These are phyloP conservation scores for Nannochloropsis salina DNA, from an alignment of 108 stramenopile genomes.

Conservation along the genomic window DNA sequence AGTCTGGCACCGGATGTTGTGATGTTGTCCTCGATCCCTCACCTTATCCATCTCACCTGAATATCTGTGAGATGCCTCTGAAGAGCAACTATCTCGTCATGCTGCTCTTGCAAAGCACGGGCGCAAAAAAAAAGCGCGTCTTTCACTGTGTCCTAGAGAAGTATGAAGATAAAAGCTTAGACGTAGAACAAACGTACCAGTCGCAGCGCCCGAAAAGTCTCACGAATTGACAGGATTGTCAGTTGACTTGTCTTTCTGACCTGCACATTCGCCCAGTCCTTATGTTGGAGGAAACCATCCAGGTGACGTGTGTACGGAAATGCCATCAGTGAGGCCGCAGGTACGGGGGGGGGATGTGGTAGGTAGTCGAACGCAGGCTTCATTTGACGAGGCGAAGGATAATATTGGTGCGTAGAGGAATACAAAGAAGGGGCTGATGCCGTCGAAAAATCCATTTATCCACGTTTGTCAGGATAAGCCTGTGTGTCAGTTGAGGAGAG, in stretches of 20 bases:
- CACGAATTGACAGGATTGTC: too few relatives aligned
- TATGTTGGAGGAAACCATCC: neutral
- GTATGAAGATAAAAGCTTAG: neutral
- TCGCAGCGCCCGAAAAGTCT: too few relatives aligned
- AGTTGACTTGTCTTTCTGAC: neutral
- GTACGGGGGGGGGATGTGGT: neutral
- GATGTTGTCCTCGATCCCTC: too few relatives aligned
- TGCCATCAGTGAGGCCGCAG: neutral
- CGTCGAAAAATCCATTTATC: neutral
- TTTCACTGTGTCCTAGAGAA: neutral
- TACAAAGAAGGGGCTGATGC: neutral
- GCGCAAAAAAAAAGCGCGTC: conserved; percentile 8
- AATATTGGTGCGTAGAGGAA: neutral
- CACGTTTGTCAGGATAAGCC: too few relatives aligned
- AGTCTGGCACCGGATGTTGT: too few relatives aligned
- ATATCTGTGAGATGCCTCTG: neutral
- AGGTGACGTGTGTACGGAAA: neutral
- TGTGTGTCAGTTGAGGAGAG: too few relatives aligned
- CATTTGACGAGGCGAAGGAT: neutral
- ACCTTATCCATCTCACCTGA: neutral
- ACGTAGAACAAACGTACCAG: too few relatives aligned
- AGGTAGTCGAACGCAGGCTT: neutral
- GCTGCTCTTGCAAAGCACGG: conserved; percentile 14
- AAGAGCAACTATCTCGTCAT: neutral
- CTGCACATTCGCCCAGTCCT: neutral